These are phyloP conservation scores for Lactuca sativa DNA, from an alignment of 129 eudicot genomes.

Conservation along the genomic window DNA sequence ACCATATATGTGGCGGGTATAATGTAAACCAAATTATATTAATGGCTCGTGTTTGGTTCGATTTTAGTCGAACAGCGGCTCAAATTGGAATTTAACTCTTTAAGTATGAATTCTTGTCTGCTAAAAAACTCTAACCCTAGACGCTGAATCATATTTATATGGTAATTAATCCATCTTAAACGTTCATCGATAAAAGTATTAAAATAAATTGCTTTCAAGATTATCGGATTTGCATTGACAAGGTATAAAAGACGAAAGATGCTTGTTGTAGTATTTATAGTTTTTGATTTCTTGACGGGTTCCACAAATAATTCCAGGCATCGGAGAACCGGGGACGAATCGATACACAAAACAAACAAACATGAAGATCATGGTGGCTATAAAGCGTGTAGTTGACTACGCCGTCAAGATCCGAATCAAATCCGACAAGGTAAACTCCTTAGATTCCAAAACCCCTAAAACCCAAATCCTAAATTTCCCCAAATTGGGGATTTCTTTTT, in stretches of 20 bases:
- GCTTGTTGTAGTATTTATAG: background rate
- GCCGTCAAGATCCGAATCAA: conserved; percentile 92
- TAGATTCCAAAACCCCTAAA: background rate
- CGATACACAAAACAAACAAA: background rate
- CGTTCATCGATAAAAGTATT: background rate
- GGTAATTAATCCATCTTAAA: background rate
- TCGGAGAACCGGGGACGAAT: background rate
- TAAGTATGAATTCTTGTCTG: no score
- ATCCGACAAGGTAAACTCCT: conserved; percentile 70
- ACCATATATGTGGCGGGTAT: no score
- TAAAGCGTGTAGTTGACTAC: conserved; percentile 89
- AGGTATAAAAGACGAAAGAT: background rate
- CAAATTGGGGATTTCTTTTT: background rate
- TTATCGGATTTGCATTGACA: background rate
- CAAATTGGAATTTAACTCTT: no score
- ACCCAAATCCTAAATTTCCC: conserved; percentile 3
- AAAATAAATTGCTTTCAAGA: background rate
- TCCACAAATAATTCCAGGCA: background rate
- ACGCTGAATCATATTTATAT: no score
- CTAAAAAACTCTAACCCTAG: no score
- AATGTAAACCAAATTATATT: no score
- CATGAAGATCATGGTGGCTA: conserved; percentile 95
- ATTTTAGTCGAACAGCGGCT: no score
- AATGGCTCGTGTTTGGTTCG: no score
- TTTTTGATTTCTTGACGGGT: background rate